Evolutionary conservation across 2,329 filamentous ascomycete genomes (phyloP).

Genomic region (Botrytis galanthina): DNA sequence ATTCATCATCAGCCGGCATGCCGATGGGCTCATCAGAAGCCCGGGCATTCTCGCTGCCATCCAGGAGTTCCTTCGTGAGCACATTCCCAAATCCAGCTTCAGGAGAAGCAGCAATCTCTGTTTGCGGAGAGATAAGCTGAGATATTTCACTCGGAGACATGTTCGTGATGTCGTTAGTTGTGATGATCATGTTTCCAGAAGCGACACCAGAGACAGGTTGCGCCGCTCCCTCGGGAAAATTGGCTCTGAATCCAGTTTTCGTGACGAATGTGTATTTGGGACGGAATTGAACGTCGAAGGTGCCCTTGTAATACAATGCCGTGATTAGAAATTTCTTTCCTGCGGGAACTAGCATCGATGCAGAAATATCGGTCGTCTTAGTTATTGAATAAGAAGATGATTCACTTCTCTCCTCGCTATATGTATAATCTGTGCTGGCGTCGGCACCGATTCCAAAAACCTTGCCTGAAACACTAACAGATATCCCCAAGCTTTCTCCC

Average conservation of each 20-base stretch:
- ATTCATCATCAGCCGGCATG: neutral
- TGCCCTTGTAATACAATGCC: too few relatives aligned
- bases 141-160: too few relatives aligned
- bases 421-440: neutral
- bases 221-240: too few relatives aligned
- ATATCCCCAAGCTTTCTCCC: neutral
- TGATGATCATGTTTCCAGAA: too few relatives aligned
- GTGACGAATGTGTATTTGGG: too few relatives aligned
- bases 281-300: too few relatives aligned
- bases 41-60: accelerated
- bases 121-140: too few relatives aligned
- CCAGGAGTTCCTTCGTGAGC: neutral
- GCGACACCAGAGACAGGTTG: too few relatives aligned
- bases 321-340: too few relatives aligned
- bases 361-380: neutral
- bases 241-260: too few relatives aligned
- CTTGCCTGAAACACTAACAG: neutral
- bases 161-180: too few relatives aligned
- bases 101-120: too few relatives aligned
- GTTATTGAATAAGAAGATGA: neutral
- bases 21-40: neutral
- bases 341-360: neutral
- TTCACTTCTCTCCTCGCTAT: neutral
- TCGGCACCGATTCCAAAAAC: neutral
- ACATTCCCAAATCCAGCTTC: neutral